A percentile compares a stretch with the other conserved stretches of the same genome.
phyloP scores from a whole-genome alignment of 768 basidiomycete species.

The Mycena haematopus region DNA sequence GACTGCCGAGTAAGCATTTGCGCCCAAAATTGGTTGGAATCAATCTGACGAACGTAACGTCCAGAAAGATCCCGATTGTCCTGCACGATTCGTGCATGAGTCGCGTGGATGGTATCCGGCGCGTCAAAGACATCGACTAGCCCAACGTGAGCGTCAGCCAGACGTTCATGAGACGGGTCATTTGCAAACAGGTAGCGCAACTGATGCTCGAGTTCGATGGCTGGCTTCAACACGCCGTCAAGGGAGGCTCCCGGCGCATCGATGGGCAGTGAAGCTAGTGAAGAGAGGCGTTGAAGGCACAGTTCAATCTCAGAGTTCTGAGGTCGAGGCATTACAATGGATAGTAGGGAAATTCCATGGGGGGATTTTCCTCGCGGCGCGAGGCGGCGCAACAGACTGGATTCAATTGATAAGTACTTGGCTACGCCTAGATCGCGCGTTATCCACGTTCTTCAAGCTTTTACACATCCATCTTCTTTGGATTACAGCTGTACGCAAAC shows the following conservation, averaged over 20 bases:
- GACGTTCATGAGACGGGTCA: conserved; percentile 50
- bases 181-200: conserved; percentile 61
- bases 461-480: too few species aligned
- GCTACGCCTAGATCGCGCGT: too few species aligned
- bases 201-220: conserved; percentile 60
- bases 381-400: too few species aligned
- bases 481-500: too few species aligned
- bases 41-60: conserved; percentile 54
- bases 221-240: conserved; percentile 52
- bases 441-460: too few species aligned
- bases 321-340: conserved; percentile 1
- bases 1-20: conserved; percentile 50
- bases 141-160: conserved; percentile 56
- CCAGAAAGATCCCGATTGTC: conserved; percentile 43
- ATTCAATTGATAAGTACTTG: too few species aligned
- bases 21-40: conserved; percentile 61
- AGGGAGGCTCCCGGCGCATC: conserved; percentile 41
- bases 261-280: conserved; percentile 6
- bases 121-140: conserved; percentile 65
- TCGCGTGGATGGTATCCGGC: conserved; percentile 51
- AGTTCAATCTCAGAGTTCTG: conserved; percentile 24
- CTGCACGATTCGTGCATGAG: conserved; percentile 54
- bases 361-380: neutral
- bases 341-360: neutral
- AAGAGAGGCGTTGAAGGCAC: conserved; percentile 28